These are phyloP conservation scores for Guillardia theta DNA, from an alignment of 78 protist species.

Conservation along the genomic window DNA sequence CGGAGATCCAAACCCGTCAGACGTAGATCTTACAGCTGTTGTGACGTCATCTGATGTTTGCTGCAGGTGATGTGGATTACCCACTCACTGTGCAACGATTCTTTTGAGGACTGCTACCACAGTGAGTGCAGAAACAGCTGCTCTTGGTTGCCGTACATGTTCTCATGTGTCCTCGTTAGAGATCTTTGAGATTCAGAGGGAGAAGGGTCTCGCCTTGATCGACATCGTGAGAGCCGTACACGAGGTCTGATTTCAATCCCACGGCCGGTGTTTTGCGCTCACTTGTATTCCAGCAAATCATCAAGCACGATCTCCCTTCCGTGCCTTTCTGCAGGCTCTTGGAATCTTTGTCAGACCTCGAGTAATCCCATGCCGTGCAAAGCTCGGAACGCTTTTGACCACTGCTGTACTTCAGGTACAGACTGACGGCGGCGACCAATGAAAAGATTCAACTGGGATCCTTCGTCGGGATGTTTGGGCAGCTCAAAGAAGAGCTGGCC, in stretches of 20 bases:
- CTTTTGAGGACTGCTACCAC: conserved; percentile 53
- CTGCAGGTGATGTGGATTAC: neutral
- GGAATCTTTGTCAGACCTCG: too few relatives aligned
- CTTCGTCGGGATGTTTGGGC: neutral
- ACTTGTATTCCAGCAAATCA: too few relatives aligned
- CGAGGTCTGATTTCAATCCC: too few relatives aligned
- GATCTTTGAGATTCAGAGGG: neutral
- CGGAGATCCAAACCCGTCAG: conserved; percentile 74
- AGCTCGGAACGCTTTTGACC: too few relatives aligned
- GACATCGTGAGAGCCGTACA: neutral
- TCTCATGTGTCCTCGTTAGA: neutral
- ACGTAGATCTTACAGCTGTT: neutral
- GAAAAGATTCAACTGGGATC: neutral
- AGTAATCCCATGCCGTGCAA: too few relatives aligned
- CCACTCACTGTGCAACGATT: conserved; percentile 49
- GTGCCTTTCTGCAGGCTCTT: too few relatives aligned
- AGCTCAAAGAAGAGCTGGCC: too few relatives aligned
- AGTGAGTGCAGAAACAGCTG: too few relatives aligned
- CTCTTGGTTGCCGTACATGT: too few relatives aligned
- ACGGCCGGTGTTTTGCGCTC: too few relatives aligned
- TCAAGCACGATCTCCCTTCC: too few relatives aligned
- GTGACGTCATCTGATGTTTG: neutral
- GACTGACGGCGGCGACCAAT: neutral
- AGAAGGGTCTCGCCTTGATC: neutral
- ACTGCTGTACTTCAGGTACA: too few relatives aligned